phyloP scores from a whole-genome alignment of 2,329 filamentous ascomycete species.

The Ascochyta rabiei region DNA sequence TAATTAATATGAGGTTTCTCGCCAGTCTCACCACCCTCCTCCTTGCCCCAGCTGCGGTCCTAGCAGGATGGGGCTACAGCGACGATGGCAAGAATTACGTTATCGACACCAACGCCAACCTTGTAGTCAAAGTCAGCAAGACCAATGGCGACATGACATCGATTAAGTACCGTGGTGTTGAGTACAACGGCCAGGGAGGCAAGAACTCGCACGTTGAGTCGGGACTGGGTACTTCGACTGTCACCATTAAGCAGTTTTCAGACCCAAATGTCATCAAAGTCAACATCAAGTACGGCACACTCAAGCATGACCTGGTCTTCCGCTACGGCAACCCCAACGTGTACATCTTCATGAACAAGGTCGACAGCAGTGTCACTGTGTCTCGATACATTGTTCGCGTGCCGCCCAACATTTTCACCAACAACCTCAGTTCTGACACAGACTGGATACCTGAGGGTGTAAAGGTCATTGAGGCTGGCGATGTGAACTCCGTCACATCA shows the following conservation, averaged over 20 bases:
- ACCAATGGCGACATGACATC: conserved; percentile 67
- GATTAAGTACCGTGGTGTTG: conserved; percentile 62
- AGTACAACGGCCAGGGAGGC: conserved; percentile 54
- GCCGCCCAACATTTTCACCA: conserved; percentile 32
- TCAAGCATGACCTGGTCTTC: conserved; percentile 67
- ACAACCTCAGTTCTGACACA: conserved; percentile 43
- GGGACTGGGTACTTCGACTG: conserved; percentile 61
- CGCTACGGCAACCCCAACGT: conserved; percentile 63
- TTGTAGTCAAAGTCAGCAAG: conserved; percentile 41
- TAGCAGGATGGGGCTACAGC: conserved; percentile 50
- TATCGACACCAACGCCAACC: conserved; percentile 41
- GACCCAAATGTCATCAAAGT: conserved; percentile 58
- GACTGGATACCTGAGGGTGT: conserved; percentile 36
- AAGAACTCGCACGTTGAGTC: conserved; percentile 61
- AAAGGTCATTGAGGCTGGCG: conserved; percentile 27
- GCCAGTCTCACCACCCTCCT: conserved; percentile 19
- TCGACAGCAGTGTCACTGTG: conserved; percentile 47
- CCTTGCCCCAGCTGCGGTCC: conserved; percentile 38
- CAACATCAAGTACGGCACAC: conserved; percentile 60
- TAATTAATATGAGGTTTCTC: conserved; percentile 22
- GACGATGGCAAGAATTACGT: conserved; percentile 50
- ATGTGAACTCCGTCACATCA: conserved; percentile 21
- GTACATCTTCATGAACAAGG: conserved; percentile 54
- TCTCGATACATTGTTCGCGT: conserved; percentile 48
- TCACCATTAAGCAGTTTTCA: conserved; percentile 50